Conservation (phyloP, 768 basidiomycete genomes). For the Auricularia sp. region DNA sequence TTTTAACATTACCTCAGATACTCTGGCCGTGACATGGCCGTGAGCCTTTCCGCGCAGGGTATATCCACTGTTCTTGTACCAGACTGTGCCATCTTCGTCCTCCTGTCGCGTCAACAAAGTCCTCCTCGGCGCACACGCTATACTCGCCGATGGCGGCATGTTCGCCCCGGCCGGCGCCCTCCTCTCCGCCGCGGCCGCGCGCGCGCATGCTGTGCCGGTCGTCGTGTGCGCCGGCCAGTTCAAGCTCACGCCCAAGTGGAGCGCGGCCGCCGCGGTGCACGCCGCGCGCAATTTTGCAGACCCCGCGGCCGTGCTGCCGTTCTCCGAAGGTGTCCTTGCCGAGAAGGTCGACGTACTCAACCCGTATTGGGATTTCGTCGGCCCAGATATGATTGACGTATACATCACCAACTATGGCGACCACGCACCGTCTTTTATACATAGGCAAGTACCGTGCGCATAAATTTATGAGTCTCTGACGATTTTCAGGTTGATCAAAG, state of each 20-base stretch:
- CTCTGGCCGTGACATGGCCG: constrained; percentile 76
- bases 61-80: constrained; percentile 95
- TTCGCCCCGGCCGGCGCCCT: constrained; percentile 82
- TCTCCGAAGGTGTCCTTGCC: constrained; percentile 67
- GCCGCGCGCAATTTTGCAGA: constrained; percentile 73
- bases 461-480: constrained; percentile 6
- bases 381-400: constrained; percentile 83
- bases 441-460: constrained; percentile 40
- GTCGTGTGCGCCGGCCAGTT: constrained; percentile 94
- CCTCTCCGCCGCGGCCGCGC: constrained; percentile 77
- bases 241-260: constrained; percentile 89
- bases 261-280: constrained; percentile 68
- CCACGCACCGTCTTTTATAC: constrained; percentile 91
- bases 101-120: constrained; percentile 97
- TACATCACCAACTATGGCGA: constrained; percentile 97
- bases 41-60: constrained; percentile 64
- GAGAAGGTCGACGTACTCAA: constrained; percentile 89
- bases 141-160: constrained; percentile 94
- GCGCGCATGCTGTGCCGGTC: constrained; percentile 82
- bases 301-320: constrained; percentile 56
- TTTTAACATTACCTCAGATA: background rate
- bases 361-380: constrained; percentile 94
- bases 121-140: constrained; percentile 88
- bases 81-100: constrained; percentile 88
- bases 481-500: constrained; percentile 64